Evolutionary conservation across 306 rosid species (phyloP), one percentile per base, ranked within the genome.

Genomic region (Vigna trinervia): DNA sequence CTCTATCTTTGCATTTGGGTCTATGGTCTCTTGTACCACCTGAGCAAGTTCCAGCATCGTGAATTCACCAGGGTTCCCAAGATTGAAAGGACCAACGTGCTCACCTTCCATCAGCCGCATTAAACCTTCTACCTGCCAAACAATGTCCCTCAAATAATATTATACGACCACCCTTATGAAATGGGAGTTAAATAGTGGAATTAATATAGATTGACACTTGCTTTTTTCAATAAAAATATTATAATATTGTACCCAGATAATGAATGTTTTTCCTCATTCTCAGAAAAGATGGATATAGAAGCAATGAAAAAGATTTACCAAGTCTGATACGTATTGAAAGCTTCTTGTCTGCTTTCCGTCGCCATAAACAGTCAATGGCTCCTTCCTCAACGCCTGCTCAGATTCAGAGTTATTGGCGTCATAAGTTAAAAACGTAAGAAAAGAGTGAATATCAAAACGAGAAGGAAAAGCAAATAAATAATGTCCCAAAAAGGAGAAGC

Each of bases 31-130:
- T 83, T 92, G 97, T 20, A 94, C 97, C 46, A 92, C 96, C 96
- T 94, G 92, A 45, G 98, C 98, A 45, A 94, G 96, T 82, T 94
- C 98, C 71, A 94, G 91, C 98, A 94, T 94, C 80, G 97, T 94
- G 93, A 94, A 94, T 90, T 94, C 98, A 60, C 97, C 94, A 20
- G 97, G 98, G 83, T 94, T 94, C 51, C 98, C 98, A 6, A 94
- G 98, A 84, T 94, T 94, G 84, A 94, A 92, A 52, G 98, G 97
- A n/a, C 98, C 98, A 34, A 94, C 89, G 77, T 94, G 97, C 3
- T 88, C 91, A 6, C 98, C 96, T 87, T 94, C 95, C 98, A 94
- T 94, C 47, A 94, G 83, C 84, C 88, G 65, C 86, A 92, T 89
- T 56, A 94, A 84, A 34, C 98, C 98, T 52, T 90, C 98, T 58